Evolutionary conservation across 1,284 basidiomycete species (phyloP), one percentile per base, ranked within the genome.

Genomic region (Cutaneotrichosporon spelunceum): DNA sequence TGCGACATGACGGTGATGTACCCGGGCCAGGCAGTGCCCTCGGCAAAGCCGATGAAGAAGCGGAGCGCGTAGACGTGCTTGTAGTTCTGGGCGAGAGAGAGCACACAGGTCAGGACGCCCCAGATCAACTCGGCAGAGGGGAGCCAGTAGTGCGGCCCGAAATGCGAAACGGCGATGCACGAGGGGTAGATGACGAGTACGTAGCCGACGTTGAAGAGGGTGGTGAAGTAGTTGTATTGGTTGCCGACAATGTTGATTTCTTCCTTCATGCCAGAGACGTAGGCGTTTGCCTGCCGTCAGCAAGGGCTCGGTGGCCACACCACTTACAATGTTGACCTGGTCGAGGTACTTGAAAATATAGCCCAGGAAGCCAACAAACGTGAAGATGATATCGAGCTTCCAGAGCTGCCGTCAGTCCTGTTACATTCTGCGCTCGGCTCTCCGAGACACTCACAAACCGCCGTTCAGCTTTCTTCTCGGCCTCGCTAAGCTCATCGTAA

Each of bases 231-330:
- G 48, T 62, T 71, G 58, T 73, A 73, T 39, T 74, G 59, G 57
- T 74, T 71, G 16, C 63, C 70, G 13, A 59, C n/a, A 34, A 72
- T 68, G 26, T 69, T 65, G 47, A 74, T 62, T 49, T 71, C 72
- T 4, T 62, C 56, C 55, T 63, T 57, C 62, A 63, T 63, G 23
- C 57, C 58, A n/a, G 67, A 66, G 30, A 74, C 72, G 48, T 72
- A 68, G 11, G 68, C 68, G 47, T 71, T 68, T 26, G 62, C 44
- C 48, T 68, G 56, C 47, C 59, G 16, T 59, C 48, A 29, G 4
- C 26, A n/a, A 49, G 24, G 19, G 27, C 47, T 47, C 45, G 24
- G 10, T n/a, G 13, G 19, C 14, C 4, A 8, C 16, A 11, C 8
- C 16, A 57, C 48, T 5, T 52, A 59, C 50, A 27, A 67, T 65